phyloP scores from a whole-genome alignment of 2,329 filamentous ascomycete species.

The Dactylonectria macrodidyma region DNA sequence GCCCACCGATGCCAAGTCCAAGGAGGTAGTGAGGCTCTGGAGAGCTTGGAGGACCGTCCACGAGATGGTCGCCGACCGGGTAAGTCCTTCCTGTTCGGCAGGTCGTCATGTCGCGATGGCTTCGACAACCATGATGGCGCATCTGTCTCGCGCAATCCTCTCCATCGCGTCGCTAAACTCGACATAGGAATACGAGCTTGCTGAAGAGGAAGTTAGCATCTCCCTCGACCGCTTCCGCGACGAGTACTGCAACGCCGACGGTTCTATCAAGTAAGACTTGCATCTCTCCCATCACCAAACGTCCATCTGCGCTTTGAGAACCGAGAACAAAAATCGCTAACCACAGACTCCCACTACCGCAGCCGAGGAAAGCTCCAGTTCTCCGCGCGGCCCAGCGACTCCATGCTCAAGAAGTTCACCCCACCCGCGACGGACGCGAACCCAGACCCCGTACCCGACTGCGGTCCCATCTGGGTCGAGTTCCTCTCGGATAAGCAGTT shows the following conservation, averaged over 20 bases:
- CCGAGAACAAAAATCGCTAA: conserved; percentile 22
- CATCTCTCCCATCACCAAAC: background rate
- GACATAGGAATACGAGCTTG: conserved; percentile 88
- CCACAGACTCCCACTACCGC: conserved; percentile 28
- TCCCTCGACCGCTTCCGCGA: conserved; percentile 84
- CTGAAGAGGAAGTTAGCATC: conserved; percentile 90
- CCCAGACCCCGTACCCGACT: conserved; percentile 79
- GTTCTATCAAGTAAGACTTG: conserved; percentile 79
- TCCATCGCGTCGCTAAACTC: conserved; percentile 31
- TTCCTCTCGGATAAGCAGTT: conserved; percentile 87
- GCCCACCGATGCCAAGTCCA: conserved; percentile 65
- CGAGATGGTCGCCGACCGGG: conserved; percentile 94
- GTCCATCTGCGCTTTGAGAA: background rate
- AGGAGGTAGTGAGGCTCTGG: conserved; percentile 82
- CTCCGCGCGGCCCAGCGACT: conserved; percentile 85
- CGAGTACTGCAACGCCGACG: conserved; percentile 80
- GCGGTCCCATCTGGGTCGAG: conserved; percentile 93
- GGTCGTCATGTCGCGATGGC: conserved; percentile 21
- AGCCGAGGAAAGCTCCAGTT: conserved; percentile 91
- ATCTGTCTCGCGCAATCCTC: background rate
- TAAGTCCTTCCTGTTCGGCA: conserved; percentile 61
- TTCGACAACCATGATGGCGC: conserved; percentile 22
- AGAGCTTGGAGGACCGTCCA: conserved; percentile 93
- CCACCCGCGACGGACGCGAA: conserved; percentile 77
- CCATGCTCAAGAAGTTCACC: conserved; percentile 89